These are phyloP conservation scores for Hypericum androsaemum DNA, from an alignment of 345 rosid species.

Conservation along the genomic window DNA sequence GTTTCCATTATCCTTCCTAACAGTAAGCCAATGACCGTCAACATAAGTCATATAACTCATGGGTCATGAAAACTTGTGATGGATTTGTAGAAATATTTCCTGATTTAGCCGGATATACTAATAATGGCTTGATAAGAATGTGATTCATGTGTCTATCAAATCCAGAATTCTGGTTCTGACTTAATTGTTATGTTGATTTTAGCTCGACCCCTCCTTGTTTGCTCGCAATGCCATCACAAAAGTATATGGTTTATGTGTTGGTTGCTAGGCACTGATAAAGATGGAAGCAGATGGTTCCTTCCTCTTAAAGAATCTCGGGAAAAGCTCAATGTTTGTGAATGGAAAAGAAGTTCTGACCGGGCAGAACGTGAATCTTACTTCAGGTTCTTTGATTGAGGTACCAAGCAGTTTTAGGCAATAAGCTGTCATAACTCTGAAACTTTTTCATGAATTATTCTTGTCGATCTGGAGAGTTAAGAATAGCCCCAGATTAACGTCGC, in stretches of 20 bases:
- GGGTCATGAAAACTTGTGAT: too few species aligned
- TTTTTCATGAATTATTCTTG: background rate
- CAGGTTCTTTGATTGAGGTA: slow-evolving; percentile 58
- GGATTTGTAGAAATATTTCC: too few species aligned
- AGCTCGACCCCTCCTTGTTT: background rate
- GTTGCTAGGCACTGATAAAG: slow-evolving; percentile 52
- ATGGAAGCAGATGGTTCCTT: slow-evolving; percentile 56
- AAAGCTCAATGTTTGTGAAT: slow-evolving; percentile 38
- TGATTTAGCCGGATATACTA: too few species aligned
- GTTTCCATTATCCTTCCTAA: too few species aligned
- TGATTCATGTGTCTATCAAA: too few species aligned
- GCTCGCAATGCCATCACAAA: background rate
- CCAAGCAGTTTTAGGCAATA: background rate
- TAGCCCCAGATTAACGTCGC: too few species aligned
- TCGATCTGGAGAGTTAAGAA: too few species aligned
- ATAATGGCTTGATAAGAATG: too few species aligned
- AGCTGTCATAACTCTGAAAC: background rate
- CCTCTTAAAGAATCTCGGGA: slow-evolving; percentile 58
- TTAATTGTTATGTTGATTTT: background rate
- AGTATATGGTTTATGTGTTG: background rate
- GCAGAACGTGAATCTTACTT: slow-evolving; percentile 26
- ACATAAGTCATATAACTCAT: too few species aligned
- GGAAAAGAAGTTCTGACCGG: slow-evolving; percentile 44
- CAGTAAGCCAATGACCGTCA: too few species aligned
- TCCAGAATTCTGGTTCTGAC: too few species aligned